These are phyloP conservation scores for Phoenix roebelenii DNA, from an alignment of 176 grass and related monocot genomes.

Conservation along the genomic window DNA sequence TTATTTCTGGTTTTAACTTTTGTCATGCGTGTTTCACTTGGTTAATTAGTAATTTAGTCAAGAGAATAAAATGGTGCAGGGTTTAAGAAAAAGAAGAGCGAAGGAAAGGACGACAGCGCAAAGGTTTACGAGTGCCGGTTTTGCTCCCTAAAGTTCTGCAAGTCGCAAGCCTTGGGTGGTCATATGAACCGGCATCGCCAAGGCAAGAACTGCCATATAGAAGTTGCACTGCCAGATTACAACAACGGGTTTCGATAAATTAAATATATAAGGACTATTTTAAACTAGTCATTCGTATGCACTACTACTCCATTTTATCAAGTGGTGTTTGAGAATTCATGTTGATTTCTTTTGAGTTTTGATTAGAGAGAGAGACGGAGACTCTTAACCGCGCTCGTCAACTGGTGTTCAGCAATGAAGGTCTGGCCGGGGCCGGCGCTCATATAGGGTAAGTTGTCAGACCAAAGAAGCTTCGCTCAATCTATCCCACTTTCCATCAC, in stretches of 20 bases:
- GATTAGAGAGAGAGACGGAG: slow-evolving; percentile 90
- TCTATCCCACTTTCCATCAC: no score
- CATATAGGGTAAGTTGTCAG: slow-evolving; percentile 42
- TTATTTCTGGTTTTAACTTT: no score
- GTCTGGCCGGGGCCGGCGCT: slow-evolving; percentile 32
- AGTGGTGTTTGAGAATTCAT: no score
- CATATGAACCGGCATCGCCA: slow-evolving; percentile 98
- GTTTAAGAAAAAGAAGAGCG: slow-evolving; percentile 64
- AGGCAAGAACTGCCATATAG: slow-evolving; percentile 34
- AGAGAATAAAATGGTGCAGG: slow-evolving; percentile 31
- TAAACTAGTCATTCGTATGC: no score
- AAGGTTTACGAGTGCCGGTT: slow-evolving; percentile 94
- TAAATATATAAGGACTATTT: no score
- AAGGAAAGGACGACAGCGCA: slow-evolving; percentile 48
- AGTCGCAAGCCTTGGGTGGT: slow-evolving; percentile 94
- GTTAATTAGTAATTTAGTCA: no score
- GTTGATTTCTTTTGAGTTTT: no score
- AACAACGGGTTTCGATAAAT: no score
- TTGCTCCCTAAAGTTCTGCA: slow-evolving; percentile 94
- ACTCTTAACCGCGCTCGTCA: slow-evolving; percentile 92
- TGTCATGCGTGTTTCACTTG: no score
- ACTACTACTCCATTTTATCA: no score
- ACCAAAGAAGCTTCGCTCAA: no score
- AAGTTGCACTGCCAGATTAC: neutral
- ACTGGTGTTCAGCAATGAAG: slow-evolving; percentile 91